Percentiles rank a stretch among this genome's conserved stretches.
These are phyloP conservation scores for Eucalyptus tenuipes DNA, from an alignment of 345 rosid species.

Conservation along the genomic window DNA sequence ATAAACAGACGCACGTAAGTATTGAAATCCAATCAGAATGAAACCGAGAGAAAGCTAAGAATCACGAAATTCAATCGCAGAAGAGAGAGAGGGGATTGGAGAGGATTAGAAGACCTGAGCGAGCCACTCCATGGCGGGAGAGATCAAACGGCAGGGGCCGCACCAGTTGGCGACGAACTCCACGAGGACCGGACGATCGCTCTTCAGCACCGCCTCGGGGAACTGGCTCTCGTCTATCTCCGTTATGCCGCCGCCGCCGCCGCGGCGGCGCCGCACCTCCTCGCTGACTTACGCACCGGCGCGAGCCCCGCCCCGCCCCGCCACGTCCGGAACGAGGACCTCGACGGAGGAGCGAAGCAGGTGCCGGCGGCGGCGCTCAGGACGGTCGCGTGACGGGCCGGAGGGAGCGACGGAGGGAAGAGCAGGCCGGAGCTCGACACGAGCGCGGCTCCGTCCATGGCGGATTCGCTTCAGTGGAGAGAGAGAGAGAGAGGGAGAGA, in stretches of 20 bases:
- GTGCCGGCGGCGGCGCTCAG: background rate
- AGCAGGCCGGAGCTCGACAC: background rate
- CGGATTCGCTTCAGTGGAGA: background rate
- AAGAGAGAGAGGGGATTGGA: background rate
- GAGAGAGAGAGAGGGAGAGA: background rate
- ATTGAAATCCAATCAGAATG: background rate
- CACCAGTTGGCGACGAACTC: slow-evolving; percentile 92
- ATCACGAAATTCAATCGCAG: background rate
- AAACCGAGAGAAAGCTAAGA: background rate
- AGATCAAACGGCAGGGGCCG: slow-evolving; percentile 81
- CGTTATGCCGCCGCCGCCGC: slow-evolving; percentile 13
- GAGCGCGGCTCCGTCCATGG: background rate
- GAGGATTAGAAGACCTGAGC: slow-evolving; percentile 21
- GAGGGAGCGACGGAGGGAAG: background rate
- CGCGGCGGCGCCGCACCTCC: slow-evolving; percentile 1
- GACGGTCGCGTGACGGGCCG: background rate
- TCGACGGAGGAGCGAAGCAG: background rate
- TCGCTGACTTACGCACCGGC: background rate
- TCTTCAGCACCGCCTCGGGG: slow-evolving; percentile 37
- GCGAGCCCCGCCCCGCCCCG: background rate
- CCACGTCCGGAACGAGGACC: background rate
- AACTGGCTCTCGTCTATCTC: slow-evolving; percentile 54
- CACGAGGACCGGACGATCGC: slow-evolving; percentile 66
- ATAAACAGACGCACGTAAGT: background rate
- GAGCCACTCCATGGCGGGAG: slow-evolving; percentile 39